Base-by-base conservation (phyloP, 495 filamentous ascomycete genomes). In the Hyaloscypha variabilis region DNA sequence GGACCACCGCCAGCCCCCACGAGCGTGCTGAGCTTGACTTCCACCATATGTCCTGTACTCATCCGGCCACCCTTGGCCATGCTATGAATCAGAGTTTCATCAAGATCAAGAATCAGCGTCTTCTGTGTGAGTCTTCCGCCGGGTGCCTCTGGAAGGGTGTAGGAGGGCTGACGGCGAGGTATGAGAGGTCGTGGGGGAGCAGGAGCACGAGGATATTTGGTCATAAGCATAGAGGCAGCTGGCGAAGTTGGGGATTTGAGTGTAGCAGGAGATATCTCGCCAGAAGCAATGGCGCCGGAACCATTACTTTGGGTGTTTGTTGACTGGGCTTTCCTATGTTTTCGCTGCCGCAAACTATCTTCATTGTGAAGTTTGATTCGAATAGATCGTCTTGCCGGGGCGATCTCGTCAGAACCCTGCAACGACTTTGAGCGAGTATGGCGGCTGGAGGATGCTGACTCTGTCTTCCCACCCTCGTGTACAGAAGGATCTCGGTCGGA, bases 41-140 rank as follows among this genome's bases (percentile, higher is more conserved):
- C 95, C 34, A 99, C 94, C 95, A 98, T 98, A 77, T 99, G 96
- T 25, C 95, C 95, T 28, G 91, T 94, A 69, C 89, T 91, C 93
- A 97, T 97, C 49, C 93, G 87, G 39, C 94, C 94, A 29, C 95
- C 95, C 75, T 97, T 97, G 53, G 94, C 92, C 78, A 97, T 89
- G 74, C 93, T 97, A 79, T 99, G 95, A 71, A 99, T 98, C 59
- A 99, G 79, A 0, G 95, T 99, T 73, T 99, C 95, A 75, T 99
- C 95, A 19, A 99, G 85, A 74, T 99, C 95, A 29, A 99, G 82
- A 69, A 99, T 94, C 64, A 99, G 76, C 2, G 95, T 98, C 78
- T 99, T 99, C 73, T 94, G 89, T 0, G 78, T 78, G 23, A 79
- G 74, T 77, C 79, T 67, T 77, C 76, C 66, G 73, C 77, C 75